Conservation (phyloP, 2,329 filamentous ascomycete species). For the Seiridium cupressi region DNA sequence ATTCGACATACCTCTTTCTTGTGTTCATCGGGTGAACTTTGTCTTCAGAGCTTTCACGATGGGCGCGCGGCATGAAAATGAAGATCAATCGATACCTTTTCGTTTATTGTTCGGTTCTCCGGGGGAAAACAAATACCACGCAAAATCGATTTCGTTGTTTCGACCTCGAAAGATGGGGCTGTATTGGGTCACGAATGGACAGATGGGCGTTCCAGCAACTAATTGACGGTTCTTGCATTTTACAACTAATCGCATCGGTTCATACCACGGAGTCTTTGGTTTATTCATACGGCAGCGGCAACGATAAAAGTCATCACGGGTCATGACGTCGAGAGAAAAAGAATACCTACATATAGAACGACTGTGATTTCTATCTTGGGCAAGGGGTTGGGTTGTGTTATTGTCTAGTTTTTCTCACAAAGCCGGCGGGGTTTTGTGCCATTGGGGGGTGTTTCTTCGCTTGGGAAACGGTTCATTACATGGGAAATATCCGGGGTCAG, state of each 20-base stretch:
- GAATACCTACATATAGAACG: constrained; percentile 50
- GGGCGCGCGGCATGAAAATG: constrained; percentile 37
- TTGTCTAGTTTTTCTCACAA: constrained; percentile 33
- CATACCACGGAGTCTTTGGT: constrained; percentile 43
- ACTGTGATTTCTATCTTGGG: constrained; percentile 35
- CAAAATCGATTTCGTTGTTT: constrained; percentile 26
- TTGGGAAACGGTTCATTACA: constrained; percentile 18
- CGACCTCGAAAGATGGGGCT: constrained; percentile 37
- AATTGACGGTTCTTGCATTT: constrained; percentile 43
- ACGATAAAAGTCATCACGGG: constrained; percentile 47
- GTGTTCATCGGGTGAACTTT: constrained; percentile 27
- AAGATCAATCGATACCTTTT: constrained; percentile 46
- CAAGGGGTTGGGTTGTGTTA: constrained; percentile 27
- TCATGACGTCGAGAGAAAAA: constrained; percentile 51
- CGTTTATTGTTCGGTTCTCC: constrained; percentile 26
- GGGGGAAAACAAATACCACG: constrained; percentile 19
- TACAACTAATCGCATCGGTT: constrained; percentile 48
- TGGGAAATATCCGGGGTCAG: constrained; percentile 29
- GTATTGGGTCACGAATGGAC: constrained; percentile 39
- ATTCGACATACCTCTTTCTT: constrained; percentile 39
- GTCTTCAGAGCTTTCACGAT: constrained; percentile 23
- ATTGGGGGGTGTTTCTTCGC: constrained; percentile 18
- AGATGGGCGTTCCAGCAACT: constrained; percentile 32
- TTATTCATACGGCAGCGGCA: constrained; percentile 36
- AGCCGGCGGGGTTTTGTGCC: constrained; percentile 26